A percentile compares a stretch with the other conserved stretches of the same genome.
Evolutionary conservation across 2,329 filamentous ascomycete species (phyloP).

Genomic region (Ceratocystis lukuohia): DNA sequence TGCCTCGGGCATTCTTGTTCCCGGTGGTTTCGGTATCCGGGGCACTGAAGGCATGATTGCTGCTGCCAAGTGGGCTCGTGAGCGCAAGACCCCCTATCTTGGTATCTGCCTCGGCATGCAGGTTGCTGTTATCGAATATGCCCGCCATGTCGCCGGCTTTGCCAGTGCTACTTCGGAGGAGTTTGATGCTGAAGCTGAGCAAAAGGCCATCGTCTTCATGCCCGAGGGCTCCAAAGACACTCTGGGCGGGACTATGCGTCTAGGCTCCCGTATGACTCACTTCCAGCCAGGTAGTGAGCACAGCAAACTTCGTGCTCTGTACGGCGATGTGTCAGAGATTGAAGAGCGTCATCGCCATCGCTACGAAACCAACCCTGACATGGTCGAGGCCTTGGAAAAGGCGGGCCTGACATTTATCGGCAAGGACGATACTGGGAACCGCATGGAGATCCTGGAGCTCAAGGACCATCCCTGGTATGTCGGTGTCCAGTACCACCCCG

Average conservation of each 20-base stretch:
- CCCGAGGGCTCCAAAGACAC: constrained; percentile 48
- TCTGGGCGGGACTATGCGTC: constrained; percentile 74
- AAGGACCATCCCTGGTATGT: constrained; percentile 77
- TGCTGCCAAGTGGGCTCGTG: constrained; percentile 75
- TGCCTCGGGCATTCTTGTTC: constrained; percentile 51
- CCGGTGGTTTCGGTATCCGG: constrained; percentile 66
- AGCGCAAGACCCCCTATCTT: constrained; percentile 66
- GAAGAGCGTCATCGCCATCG: constrained; percentile 74
- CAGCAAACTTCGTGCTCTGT: constrained; percentile 63
- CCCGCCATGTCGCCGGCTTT: constrained; percentile 59
- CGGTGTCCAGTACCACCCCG: constrained; percentile 75
- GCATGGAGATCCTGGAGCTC: constrained; percentile 75
- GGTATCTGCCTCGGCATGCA: constrained; percentile 92
- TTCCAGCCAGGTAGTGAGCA: constrained; percentile 68
- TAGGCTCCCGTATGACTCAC: constrained; percentile 58
- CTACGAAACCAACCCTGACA: constrained; percentile 79
- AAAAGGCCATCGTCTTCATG: constrained; percentile 79
- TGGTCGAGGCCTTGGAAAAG: constrained; percentile 53
- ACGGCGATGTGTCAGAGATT: constrained; percentile 44
- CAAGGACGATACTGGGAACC: constrained; percentile 62
- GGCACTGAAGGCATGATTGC: constrained; percentile 85
- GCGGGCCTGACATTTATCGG: constrained; percentile 63
- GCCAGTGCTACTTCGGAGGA: constrained; percentile 43
- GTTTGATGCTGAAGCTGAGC: constrained; percentile 40
- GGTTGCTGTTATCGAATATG: constrained; percentile 79